Evolutionary conservation across 257 asterid species (phyloP), one percentile per base, ranked within the genome.

Genomic region (Solanum stenotomum): DNA sequence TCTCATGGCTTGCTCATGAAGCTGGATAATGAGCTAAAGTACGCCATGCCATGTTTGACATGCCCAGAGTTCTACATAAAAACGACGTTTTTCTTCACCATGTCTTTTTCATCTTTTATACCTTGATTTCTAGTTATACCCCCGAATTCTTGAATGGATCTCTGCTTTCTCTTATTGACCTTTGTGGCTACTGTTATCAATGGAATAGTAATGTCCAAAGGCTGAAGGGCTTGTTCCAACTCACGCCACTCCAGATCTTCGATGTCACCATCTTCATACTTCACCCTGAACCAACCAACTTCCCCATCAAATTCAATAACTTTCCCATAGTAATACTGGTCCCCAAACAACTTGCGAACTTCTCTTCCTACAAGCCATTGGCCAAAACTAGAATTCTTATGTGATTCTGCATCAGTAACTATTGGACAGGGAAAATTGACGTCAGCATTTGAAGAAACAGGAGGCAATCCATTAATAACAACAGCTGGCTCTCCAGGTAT

Each of bases 211-310:
- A 95, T 91, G 88, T 93, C 98, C 75, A 95, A 52, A 16, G 98
- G 98, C 70, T 20, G 91, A 35, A 95, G 90, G 82, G 93, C 25
- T 81, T 90, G 83, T 89, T 90, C 89, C 89, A 95, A 85, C 84
- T 95, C 98, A 63, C 29, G 70, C 96, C 96, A 93, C 29, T 93
- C 95, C 40, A 95, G 93, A 86, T 95, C 98, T 92, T 95, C 96
- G 35, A 86, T 85, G 29, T 95, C 98, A 2, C 98, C 98, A 79
- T 95, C 98, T 76, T 93, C 96, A 70, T 95, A 95, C 13, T 79
- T 90, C 40, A 95, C 98, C 85, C 88, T 89, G 87, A 93, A 95
- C 98, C 98, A 93, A 23, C 92, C 92, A 88, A 65, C 86, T 79
- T 92, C 93, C 89, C 77, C 49, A 56, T 95, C 98, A 71, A 90